Conservation (phyloP, 2,329 filamentous ascomycete genomes). For the Penicillium sp. region DNA sequence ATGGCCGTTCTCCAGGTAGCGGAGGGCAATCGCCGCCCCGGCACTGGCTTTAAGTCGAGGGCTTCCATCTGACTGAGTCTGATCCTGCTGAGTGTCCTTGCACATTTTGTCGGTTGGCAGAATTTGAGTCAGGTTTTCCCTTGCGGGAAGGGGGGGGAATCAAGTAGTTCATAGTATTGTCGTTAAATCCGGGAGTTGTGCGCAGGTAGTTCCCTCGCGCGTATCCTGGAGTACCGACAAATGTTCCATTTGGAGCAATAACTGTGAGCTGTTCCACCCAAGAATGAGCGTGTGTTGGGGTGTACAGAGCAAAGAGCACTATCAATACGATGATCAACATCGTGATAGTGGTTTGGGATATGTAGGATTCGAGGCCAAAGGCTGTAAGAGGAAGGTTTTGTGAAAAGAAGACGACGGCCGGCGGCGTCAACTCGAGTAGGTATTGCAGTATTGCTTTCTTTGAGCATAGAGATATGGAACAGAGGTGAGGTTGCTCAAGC, state of each 20-base stretch:
- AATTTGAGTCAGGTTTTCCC: constrained; percentile 50
- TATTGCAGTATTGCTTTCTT: neutral
- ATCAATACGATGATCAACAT: constrained; percentile 7
- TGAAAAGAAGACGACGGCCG: constrained; percentile 4
- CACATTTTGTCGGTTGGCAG: constrained; percentile 59
- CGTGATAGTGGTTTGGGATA: neutral
- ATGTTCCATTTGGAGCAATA: constrained; percentile 71
- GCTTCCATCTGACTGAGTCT: constrained; percentile 57
- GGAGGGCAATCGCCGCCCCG: constrained; percentile 64
- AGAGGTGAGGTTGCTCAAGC: neutral
- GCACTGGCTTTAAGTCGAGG: constrained; percentile 60
- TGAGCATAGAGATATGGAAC: neutral
- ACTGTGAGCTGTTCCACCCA: constrained; percentile 78
- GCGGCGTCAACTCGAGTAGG: constrained; percentile 5
- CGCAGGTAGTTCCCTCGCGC: constrained; percentile 68
- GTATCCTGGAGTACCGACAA: constrained; percentile 69
- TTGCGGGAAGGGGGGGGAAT: constrained; percentile 54
- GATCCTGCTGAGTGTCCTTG: constrained; percentile 59
- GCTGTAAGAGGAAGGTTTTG: neutral
- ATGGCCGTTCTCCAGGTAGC: constrained; percentile 74
- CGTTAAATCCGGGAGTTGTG: constrained; percentile 54
- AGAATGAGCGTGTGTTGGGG: constrained; percentile 58
- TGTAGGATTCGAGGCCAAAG: constrained; percentile 1
- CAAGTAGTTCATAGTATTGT: constrained; percentile 60
- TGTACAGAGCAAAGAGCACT: constrained; percentile 28